phyloP scores from a whole-genome alignment of 2,329 filamentous ascomycete species.

The Diplodia mutila region DNA sequence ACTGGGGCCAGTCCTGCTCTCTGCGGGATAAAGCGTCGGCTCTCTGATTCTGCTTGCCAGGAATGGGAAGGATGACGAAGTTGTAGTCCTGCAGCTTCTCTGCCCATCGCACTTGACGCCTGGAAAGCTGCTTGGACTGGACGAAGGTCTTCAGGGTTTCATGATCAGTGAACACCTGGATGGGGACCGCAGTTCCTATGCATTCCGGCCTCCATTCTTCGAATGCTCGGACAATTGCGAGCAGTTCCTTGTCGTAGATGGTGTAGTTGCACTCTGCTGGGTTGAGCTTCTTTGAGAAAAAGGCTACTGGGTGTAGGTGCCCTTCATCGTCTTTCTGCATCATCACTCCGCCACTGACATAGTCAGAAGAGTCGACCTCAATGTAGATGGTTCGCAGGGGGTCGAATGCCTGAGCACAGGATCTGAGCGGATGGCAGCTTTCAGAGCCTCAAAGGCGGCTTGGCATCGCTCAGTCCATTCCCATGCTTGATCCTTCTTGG shows the following conservation, averaged over 20 bases:
- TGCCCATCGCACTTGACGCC: neutral
- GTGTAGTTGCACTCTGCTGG: conserved; percentile 34
- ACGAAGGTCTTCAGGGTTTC: conserved; percentile 38
- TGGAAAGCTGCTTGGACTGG: conserved; percentile 20
- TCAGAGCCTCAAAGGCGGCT: neutral
- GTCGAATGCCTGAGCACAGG: conserved; percentile 5
- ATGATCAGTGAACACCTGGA: conserved; percentile 34
- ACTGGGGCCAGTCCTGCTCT: neutral
- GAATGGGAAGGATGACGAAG: neutral
- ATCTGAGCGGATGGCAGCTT: neutral
- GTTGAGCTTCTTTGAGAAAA: conserved; percentile 33
- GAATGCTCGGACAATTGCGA: conserved; percentile 33
- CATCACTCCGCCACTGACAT: neutral
- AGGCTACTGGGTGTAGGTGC: conserved; percentile 24
- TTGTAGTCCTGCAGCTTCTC: neutral
- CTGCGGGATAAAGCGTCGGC: neutral
- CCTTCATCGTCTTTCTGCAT: neutral
- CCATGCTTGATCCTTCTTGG: neutral
- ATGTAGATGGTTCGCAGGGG: neutral
- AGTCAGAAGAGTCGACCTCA: conserved; percentile 9
- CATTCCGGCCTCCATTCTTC: neutral
- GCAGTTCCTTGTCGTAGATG: conserved; percentile 38
- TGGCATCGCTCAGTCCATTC: neutral
- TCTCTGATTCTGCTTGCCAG: neutral
- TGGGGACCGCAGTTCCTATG: conserved; percentile 28